These are phyloP conservation scores for Chlamydomonas sphaeroides DNA, from an alignment of 139 green algal species.

Conservation along the genomic window DNA sequence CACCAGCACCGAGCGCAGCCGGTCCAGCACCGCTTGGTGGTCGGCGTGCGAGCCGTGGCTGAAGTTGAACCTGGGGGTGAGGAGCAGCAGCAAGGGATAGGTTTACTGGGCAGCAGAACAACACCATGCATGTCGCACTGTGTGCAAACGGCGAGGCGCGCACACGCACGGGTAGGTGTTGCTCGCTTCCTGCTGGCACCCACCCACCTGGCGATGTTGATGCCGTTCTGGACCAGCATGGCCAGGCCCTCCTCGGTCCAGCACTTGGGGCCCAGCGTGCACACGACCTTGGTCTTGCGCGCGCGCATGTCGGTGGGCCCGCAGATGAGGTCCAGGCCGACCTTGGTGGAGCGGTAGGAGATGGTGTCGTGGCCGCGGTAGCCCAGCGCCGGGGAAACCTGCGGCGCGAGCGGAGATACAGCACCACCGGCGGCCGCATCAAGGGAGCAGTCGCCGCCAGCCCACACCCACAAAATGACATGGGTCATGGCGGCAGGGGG, in stretches of 20 bases:
- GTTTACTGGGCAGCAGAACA: too few relatives aligned
- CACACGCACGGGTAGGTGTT: too few relatives aligned
- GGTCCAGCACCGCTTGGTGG: slow-evolving; percentile 58
- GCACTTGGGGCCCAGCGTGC: slow-evolving; percentile 71
- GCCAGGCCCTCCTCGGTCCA: slow-evolving; percentile 38
- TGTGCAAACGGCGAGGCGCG: too few relatives aligned
- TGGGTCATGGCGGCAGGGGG: too few relatives aligned
- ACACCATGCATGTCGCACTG: too few relatives aligned
- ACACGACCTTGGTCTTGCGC: slow-evolving; percentile 82
- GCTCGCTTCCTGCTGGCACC: too few relatives aligned
- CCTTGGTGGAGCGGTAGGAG: slow-evolving; percentile 53
- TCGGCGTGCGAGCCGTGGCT: slow-evolving; percentile 77
- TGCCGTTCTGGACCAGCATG: slow-evolving; percentile 64
- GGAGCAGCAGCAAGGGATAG: too few relatives aligned
- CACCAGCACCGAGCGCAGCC: slow-evolving; percentile 41
- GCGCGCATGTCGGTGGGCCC: slow-evolving; percentile 31
- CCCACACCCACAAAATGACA: too few relatives aligned
- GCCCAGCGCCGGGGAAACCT: not conserved
- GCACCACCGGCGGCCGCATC: too few relatives aligned
- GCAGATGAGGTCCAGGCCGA: slow-evolving; percentile 44
- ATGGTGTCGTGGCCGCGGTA: slow-evolving; percentile 31
- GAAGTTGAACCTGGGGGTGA: slow-evolving; percentile 87
- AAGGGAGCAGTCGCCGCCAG: too few relatives aligned
- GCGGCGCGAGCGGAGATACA: too few relatives aligned
- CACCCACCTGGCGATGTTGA: slow-evolving; percentile 65